phyloP scores from a whole-genome alignment of 2,329 filamentous ascomycete species.

The Fusarium sp. region DNA sequence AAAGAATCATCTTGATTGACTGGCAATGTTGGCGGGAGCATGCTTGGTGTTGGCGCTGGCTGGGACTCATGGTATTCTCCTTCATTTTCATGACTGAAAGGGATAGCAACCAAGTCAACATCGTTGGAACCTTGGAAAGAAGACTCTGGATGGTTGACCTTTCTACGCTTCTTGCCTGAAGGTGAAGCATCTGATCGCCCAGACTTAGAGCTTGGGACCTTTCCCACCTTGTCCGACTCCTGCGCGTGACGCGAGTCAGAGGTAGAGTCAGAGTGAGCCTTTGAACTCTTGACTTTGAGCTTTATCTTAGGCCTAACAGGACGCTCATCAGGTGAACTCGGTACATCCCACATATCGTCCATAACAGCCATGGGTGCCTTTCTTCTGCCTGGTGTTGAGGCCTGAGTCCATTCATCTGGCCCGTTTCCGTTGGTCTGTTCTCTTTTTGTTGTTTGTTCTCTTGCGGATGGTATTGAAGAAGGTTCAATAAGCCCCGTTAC shows the following conservation, averaged over 20 bases:
- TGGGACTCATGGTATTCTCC: slow-evolving; percentile 11
- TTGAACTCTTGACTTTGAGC: slow-evolving; percentile 30
- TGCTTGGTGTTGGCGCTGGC: slow-evolving; percentile 36
- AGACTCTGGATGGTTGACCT: slow-evolving; percentile 18
- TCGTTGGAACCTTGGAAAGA: slow-evolving; percentile 40
- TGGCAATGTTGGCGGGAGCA: slow-evolving; percentile 46
- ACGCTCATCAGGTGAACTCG: slow-evolving; percentile 54
- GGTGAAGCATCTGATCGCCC: slow-evolving; percentile 3
- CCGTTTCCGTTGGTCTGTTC: slow-evolving; percentile 22
- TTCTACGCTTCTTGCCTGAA: slow-evolving; percentile 41
- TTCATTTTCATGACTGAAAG: slow-evolving; percentile 37
- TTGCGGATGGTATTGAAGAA: slow-evolving; percentile 44
- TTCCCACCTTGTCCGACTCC: not conserved
- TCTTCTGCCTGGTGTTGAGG: slow-evolving; percentile 49
- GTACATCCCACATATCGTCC: slow-evolving; percentile 58
- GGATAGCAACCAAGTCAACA: slow-evolving; percentile 43
- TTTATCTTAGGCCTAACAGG: slow-evolving; percentile 25
- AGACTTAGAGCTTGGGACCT: not conserved
- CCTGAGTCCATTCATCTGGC: slow-evolving; percentile 48
- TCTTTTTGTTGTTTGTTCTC: slow-evolving; percentile 44
- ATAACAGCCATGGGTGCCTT: slow-evolving; percentile 39
- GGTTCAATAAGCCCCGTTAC: slow-evolving; percentile 45
- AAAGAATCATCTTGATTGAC: slow-evolving; percentile 47
- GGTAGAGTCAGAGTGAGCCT: slow-evolving; percentile 2
- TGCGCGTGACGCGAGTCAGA: not conserved